A percentile compares a stretch with the other conserved stretches of the same genome.
Conservation (phyloP, 2,329 filamentous ascomycete species). For the Fusarium sacchari region DNA sequence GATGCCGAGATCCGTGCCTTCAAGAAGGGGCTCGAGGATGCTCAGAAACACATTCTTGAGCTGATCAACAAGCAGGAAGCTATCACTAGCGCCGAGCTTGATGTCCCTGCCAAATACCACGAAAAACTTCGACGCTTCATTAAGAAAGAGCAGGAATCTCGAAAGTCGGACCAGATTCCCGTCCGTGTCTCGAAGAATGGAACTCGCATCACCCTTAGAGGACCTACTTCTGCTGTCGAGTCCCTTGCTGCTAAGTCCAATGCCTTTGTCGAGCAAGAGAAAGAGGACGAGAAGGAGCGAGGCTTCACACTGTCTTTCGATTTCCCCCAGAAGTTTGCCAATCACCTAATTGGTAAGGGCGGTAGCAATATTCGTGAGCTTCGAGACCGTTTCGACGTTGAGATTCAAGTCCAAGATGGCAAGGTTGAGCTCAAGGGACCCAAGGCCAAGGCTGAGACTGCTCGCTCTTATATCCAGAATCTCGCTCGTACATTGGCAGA, state of each 20-base stretch:
- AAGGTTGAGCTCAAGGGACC: constrained; percentile 96
- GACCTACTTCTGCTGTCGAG: constrained; percentile 77
- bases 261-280: constrained; percentile 85
- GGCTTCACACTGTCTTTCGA: constrained; percentile 88
- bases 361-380: constrained; percentile 74
- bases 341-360: constrained; percentile 79
- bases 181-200: constrained; percentile 68
- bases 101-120: constrained; percentile 72
- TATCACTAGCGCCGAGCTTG: constrained; percentile 61
- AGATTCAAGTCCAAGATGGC: constrained; percentile 91
- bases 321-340: constrained; percentile 94
- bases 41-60: constrained; percentile 65
- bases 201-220: constrained; percentile 76
- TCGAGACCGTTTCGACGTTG: constrained; percentile 73
- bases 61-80: constrained; percentile 69
- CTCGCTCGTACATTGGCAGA: constrained; percentile 88
- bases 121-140: constrained; percentile 72
- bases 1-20: constrained; percentile 63
- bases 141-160: constrained; percentile 69
- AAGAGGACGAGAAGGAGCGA: constrained; percentile 92
- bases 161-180: constrained; percentile 67
- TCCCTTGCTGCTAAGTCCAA: constrained; percentile 77
- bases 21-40: constrained; percentile 64
- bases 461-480: constrained; percentile 82
- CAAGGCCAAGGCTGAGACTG: constrained; percentile 90